Conservation (phyloP, 1,284 basidiomycete genomes). For the Heliocybe sulcata region DNA sequence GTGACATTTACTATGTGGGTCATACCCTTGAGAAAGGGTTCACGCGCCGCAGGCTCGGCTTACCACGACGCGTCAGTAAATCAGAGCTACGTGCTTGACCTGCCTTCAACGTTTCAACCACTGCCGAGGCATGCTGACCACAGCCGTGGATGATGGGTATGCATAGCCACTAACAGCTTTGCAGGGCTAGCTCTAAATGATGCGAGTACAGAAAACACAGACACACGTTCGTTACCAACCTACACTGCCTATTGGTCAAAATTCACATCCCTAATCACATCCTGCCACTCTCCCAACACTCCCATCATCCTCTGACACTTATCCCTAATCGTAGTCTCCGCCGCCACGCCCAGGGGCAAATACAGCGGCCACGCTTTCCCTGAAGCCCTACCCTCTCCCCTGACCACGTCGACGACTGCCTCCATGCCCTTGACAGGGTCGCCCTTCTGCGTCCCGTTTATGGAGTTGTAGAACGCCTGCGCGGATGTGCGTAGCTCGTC, state of each 20-base stretch:
- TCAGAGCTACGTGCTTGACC: too few relatives aligned
- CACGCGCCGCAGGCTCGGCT: too few relatives aligned
- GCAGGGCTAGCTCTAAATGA: too few relatives aligned
- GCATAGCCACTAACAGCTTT: too few relatives aligned
- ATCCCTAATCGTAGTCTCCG: slow-evolving; percentile 16
- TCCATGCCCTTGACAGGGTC: slow-evolving; percentile 23
- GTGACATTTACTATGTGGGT: neutral
- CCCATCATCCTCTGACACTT: slow-evolving; percentile 15
- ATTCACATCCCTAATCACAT: slow-evolving; percentile 13
- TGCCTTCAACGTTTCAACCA: too few relatives aligned
- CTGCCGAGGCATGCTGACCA: too few relatives aligned
- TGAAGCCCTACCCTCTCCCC: slow-evolving; percentile 19
- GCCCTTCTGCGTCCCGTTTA: slow-evolving; percentile 17
- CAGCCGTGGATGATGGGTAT: too few relatives aligned
- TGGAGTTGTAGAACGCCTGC: slow-evolving; percentile 8
- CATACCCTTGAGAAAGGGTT: neutral
- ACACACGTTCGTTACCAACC: too few relatives aligned
- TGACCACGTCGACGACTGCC: slow-evolving; percentile 22
- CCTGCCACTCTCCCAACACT: slow-evolving; percentile 21
- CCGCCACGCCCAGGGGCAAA: slow-evolving; percentile 22
- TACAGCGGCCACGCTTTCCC: slow-evolving; percentile 16
- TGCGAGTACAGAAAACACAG: too few relatives aligned
- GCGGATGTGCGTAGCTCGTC: slow-evolving; percentile 11
- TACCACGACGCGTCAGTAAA: too few relatives aligned
- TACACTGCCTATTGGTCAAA: neutral